Evolutionary conservation across 306 rosid genomes (phyloP).

Genomic region (Dicorynia guianensis): DNA sequence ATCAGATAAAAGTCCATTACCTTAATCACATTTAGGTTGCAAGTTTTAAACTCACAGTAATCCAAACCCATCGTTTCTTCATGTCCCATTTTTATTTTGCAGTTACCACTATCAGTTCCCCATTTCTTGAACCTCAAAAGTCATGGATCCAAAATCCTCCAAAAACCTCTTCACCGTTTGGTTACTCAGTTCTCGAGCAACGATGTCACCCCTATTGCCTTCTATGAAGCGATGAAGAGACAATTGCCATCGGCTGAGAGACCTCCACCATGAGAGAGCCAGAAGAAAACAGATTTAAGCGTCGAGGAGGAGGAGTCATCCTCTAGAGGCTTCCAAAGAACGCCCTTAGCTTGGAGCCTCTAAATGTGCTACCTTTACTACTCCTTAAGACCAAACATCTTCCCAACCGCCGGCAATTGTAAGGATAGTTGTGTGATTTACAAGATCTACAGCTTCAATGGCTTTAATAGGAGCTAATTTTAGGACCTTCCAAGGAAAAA

Average conservation of each 20-base stretch:
- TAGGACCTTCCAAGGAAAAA: constrained; percentile 71
- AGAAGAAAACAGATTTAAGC: constrained; percentile 74
- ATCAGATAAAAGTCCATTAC: no score
- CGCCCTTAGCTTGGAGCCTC: constrained; percentile 80
- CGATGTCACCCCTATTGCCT: constrained; percentile 74
- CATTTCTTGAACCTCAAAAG: no score
- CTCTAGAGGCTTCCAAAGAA: constrained; percentile 84
- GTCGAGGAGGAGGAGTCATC: constrained; percentile 50
- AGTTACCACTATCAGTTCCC: no score
- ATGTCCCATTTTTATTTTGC: no score
- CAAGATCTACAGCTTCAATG: constrained; percentile 70
- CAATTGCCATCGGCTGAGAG: constrained; percentile 97
- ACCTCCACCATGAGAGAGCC: constrained; percentile 91
- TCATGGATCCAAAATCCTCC: constrained; percentile 80
- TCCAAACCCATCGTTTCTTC: no score
- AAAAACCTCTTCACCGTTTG: constrained; percentile 77
- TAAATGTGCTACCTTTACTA: constrained; percentile 82
- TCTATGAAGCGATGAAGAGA: constrained; percentile 83
- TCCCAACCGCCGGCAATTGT: constrained; percentile 67
- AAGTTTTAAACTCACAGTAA: no score
- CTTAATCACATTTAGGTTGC: no score
- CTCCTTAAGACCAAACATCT: constrained; percentile 84
- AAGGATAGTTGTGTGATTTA: constrained; percentile 43
- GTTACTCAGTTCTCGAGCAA: constrained; percentile 78
- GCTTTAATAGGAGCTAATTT: constrained; percentile 57